Conservation (phyloP, 495 filamentous ascomycete species). For the Hypomontagnella monticulosa region DNA sequence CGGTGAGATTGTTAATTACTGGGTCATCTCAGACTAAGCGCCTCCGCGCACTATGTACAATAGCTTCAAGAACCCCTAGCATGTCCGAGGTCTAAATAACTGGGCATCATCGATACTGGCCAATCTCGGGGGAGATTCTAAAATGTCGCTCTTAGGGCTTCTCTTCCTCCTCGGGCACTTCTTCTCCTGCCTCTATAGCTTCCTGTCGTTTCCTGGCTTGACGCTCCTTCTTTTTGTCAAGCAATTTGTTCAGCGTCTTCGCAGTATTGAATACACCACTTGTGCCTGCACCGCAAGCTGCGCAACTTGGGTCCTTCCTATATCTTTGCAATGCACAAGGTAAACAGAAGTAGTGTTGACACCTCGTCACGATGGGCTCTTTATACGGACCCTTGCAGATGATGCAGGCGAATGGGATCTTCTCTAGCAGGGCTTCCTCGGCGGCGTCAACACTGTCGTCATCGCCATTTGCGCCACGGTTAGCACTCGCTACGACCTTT, state of each 20-base stretch:
- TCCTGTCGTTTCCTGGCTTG: conserved; percentile 72
- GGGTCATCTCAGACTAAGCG: background rate
- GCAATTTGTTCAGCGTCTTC: conserved; percentile 79
- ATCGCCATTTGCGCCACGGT: conserved; percentile 52
- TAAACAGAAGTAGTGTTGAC: conserved; percentile 96
- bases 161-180: conserved; percentile 72
- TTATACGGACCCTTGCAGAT: conserved; percentile 87
- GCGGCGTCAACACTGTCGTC: conserved; percentile 70
- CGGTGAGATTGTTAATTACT: background rate
- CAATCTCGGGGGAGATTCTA: background rate
- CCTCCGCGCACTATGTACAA: background rate
- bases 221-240: conserved; percentile 84
- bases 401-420: conserved; percentile 95
- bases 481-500: conserved; percentile 69
- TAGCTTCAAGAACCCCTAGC: background rate
- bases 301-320: conserved; percentile 79
- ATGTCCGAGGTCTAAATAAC: background rate
- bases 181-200: conserved; percentile 76
- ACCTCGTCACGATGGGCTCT: conserved; percentile 85
- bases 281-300: conserved; percentile 84
- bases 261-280: conserved; percentile 90
- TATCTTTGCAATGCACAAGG: conserved; percentile 86
- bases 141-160: conserved; percentile 40
- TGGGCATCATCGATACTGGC: background rate
- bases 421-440: conserved; percentile 80